These are phyloP conservation scores for Geranium incanum DNA, from an alignment of 441 rosid genomes.

Conservation along the genomic window DNA sequence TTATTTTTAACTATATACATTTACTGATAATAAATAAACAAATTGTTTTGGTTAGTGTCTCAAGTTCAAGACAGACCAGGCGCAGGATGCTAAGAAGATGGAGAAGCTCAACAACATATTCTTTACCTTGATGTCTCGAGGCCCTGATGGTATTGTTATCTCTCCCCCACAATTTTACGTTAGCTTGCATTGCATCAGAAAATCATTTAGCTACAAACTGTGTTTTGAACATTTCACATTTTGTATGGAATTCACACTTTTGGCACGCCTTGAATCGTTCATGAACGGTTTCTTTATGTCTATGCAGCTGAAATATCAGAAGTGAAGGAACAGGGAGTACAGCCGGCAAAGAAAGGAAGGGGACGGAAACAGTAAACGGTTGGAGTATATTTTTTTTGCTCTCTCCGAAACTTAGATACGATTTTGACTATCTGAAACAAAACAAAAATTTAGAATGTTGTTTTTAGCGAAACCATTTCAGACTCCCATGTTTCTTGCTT, in stretches of 20 bases:
- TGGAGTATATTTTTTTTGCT: not conserved
- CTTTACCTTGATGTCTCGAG: conserved; percentile 81
- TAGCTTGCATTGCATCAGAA: not conserved
- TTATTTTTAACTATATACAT: conserved; percentile 1
- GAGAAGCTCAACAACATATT: conserved; percentile 88
- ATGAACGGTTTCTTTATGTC: conserved; percentile 9
- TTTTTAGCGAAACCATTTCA: not conserved
- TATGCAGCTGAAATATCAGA: conserved; percentile 65
- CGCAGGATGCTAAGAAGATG: conserved; percentile 96
- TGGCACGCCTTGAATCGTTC: conserved; percentile 5
- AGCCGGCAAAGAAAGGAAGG: conserved; percentile 73
- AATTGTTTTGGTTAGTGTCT: conserved; percentile 48
- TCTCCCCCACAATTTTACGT: conserved; percentile 7
- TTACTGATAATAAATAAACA: not conserved
- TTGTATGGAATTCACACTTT: not conserved
- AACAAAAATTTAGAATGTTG: not conserved
- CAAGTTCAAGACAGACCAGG: conserved; percentile 94
- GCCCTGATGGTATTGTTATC: conserved; percentile 62
- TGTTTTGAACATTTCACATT: not conserved
- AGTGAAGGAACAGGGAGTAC: conserved; percentile 73
- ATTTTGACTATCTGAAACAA: too few species aligned
- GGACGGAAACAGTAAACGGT: conserved; percentile 69
- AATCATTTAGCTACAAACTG: not conserved
- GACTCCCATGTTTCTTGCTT: not conserved
- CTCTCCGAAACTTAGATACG: not conserved